Conservation (phyloP, 2,329 filamentous ascomycete genomes). For the Colletotrichum viniferum region DNA sequence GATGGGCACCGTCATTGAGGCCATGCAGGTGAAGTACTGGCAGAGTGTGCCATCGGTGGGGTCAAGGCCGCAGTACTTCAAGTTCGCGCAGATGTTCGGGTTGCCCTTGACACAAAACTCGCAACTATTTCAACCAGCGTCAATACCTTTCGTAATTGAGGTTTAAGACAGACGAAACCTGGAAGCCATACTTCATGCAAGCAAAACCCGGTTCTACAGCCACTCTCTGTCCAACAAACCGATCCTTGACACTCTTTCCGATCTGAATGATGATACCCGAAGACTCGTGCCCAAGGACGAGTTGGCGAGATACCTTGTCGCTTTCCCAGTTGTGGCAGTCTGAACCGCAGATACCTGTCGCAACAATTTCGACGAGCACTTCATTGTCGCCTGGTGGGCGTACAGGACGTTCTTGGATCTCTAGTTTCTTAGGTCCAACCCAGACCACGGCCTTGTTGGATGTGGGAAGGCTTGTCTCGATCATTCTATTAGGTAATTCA, state of each 20-base stretch:
- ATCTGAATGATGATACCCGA: slow-evolving; percentile 41
- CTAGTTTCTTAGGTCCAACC: neutral
- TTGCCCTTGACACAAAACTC: neutral
- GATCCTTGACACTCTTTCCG: neutral
- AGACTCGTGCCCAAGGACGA: slow-evolving; percentile 64
- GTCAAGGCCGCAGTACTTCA: neutral
- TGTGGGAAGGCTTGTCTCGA: neutral
- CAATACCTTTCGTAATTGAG: accelerated
- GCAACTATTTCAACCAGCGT: neutral
- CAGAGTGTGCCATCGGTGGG: neutral
- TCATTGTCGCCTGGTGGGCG: neutral
- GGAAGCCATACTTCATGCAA: neutral
- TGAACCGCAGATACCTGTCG: slow-evolving; percentile 24
- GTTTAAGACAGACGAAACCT: accelerated
- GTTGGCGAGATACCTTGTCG: slow-evolving; percentile 21
- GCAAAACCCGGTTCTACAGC: neutral
- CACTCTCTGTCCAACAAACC: neutral
- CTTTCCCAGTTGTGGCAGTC: slow-evolving; percentile 30
- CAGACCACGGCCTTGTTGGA: neutral
- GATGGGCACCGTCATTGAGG: neutral
- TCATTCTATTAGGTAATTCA: neutral
- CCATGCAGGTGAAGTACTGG: neutral
- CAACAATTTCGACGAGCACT: slow-evolving; percentile 17
- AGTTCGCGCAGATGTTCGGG: neutral
- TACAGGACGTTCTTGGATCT: neutral